Evolutionary conservation across 2,329 filamentous ascomycete genomes (phyloP), one percentile per base, ranked within the genome.

Genomic region (Epichloe sp.): DNA sequence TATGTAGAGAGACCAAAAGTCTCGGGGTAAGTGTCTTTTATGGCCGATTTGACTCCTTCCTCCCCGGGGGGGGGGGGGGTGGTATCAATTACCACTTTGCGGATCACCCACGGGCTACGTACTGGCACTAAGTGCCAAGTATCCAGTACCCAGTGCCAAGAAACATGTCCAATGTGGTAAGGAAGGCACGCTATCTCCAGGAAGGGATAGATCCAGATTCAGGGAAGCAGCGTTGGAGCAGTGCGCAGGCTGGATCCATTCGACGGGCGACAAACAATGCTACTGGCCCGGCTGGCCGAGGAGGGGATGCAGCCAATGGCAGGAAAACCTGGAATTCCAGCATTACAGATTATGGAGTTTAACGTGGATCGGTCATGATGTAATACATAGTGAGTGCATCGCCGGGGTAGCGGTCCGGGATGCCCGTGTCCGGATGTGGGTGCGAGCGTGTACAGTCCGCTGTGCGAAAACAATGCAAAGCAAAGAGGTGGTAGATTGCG

Each of bases 171-270:
- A 26, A 31, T 11, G 14, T 15, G 14, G 17, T 4, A 14, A 23
- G 48, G 42, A 44, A 50, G 42, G 41, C 21, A 35, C 48, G 48
- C 48, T 37, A 49, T 41, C 34, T n/a, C 12, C 44, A 35, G 21
- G 44, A 15, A 46, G 17, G 34, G n/a, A 46, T 36, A 36, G 44
- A 36, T n/a, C 40, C 40, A 23, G 36, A n/a, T 38, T 2, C 36
- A 14, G 36, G 36, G 36, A 38, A 14, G 14, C 14, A n/a, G 42
- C 19, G 7, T 38, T 38, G 40, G 40, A 42, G 40, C 40, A 21
- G 10, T 23, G 36, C 36, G 36, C 36, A 38, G n/a, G n/a, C 12
- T n/a, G 12, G 37, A 38, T 42, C 40, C 40, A 42, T 11, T 42
- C 17, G 40, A 38, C 14, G 1, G 37, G 14, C 41, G 11, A 43